Evolutionary conservation across 2,329 filamentous ascomycete species (phyloP).

Genomic region (Raffaelea albimanens): DNA sequence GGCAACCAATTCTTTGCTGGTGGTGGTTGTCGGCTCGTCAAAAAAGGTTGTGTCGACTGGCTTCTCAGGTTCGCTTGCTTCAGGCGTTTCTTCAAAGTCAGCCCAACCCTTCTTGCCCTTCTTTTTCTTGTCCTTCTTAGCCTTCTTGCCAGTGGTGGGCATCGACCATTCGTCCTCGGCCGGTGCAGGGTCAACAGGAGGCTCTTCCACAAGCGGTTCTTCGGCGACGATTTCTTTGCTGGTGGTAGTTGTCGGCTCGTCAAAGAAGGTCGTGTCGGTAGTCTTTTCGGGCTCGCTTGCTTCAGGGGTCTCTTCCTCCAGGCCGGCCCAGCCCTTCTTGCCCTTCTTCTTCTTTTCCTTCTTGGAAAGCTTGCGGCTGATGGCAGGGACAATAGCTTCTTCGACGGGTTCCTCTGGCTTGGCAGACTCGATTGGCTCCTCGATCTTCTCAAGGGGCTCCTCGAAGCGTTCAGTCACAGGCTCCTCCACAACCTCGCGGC

Average conservation of each 20-base stretch:
- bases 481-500: too few species aligned
- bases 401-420: neutral
- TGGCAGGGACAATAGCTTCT: neutral
- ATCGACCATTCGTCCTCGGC: neutral
- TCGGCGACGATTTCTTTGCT: too few species aligned
- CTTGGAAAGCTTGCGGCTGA: neutral
- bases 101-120: neutral
- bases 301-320: neutral
- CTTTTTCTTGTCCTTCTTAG: constrained; percentile 18
- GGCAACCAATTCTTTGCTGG: neutral
- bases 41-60: neutral
- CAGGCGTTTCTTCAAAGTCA: too few species aligned
- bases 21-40: neutral
- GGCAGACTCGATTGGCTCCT: neutral
- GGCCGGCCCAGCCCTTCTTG: neutral
- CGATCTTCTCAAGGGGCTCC: neutral
- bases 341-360: constrained; percentile 1
- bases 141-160: constrained; percentile 3
- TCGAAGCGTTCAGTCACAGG: neutral
- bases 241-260: too few species aligned
- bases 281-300: neutral
- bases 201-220: neutral
- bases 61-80: neutral
- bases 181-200: neutral
- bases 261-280: too few species aligned